Percentiles rank a stretch among this genome's conserved stretches.
Conservation (phyloP, 495 filamentous ascomycete species). For the Penicillium coprophilum region DNA sequence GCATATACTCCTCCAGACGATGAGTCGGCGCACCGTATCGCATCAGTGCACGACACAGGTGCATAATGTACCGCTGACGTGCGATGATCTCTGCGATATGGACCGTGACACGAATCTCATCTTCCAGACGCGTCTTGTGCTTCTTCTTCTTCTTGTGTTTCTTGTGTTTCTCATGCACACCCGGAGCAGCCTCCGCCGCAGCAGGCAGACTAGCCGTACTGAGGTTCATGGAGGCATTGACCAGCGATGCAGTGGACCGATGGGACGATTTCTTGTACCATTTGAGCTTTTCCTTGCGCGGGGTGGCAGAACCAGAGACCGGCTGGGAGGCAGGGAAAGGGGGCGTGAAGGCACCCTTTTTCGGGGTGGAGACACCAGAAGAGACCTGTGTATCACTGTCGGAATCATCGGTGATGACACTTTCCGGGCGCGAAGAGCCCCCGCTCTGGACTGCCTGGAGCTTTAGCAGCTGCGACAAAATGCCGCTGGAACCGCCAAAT, state of each 20-base stretch:
- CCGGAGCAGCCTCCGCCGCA: slow-evolving; percentile 30
- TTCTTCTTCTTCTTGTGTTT: slow-evolving; percentile 34
- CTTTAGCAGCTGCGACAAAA: slow-evolving; percentile 42
- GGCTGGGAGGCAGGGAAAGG: slow-evolving; percentile 19
- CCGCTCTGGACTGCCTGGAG: slow-evolving; percentile 35
- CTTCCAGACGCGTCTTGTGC: slow-evolving; percentile 57
- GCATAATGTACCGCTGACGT: slow-evolving; percentile 82
- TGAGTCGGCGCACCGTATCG: slow-evolving; percentile 76
- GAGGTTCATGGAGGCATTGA: slow-evolving; percentile 52
- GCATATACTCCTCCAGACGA: slow-evolving; percentile 84
- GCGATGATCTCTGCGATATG: slow-evolving; percentile 86
- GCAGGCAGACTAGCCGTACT: slow-evolving; percentile 37
- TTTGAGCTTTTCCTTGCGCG: slow-evolving; percentile 57
- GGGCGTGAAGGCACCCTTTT: slow-evolving; percentile 29
- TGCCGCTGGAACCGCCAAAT: slow-evolving; percentile 35
- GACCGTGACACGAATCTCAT: slow-evolving; percentile 70
- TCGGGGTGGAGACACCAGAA: slow-evolving; percentile 39
- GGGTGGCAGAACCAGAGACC: slow-evolving; percentile 55
- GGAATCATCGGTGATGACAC: slow-evolving; percentile 43
- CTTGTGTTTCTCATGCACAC: slow-evolving; percentile 26
- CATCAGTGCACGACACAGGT: slow-evolving; percentile 87
- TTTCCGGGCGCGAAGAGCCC: slow-evolving; percentile 30
- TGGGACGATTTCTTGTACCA: slow-evolving; percentile 63
- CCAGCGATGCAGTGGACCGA: slow-evolving; percentile 44
- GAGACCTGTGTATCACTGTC: slow-evolving; percentile 41